Evolutionary conservation across 257 asterid genomes (phyloP).

Genomic region (Schizonepeta tenuifolia): DNA sequence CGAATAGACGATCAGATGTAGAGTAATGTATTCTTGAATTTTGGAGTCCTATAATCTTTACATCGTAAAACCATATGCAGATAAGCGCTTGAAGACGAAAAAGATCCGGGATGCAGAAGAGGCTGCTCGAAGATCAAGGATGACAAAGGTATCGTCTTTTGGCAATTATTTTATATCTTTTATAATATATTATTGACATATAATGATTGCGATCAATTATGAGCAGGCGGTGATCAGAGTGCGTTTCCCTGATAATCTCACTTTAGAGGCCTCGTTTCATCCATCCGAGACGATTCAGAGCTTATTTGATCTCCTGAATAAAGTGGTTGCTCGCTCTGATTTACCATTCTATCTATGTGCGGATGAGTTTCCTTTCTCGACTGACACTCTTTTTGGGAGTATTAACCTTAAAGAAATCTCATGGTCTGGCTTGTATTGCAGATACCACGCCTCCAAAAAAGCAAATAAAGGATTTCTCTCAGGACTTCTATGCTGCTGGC

Average conservation of each 20-base stretch:
- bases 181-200: neutral
- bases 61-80: constrained; percentile 45
- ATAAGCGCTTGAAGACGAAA: constrained; percentile 77
- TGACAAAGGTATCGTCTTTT: constrained; percentile 68
- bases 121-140: constrained; percentile 87
- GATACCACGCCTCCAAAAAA: constrained; percentile 97
- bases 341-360: constrained; percentile 82
- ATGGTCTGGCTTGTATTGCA: constrained; percentile 38
- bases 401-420: constrained; percentile 11
- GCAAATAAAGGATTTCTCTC: constrained; percentile 71
- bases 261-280: constrained; percentile 83
- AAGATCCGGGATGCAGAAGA: constrained; percentile 88
- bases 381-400: constrained; percentile 8
- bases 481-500: constrained; percentile 84
- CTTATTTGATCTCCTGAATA: constrained; percentile 70
- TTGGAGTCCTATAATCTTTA: constrained; percentile 12
- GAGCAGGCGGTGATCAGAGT: constrained; percentile 82
- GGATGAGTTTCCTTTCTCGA: constrained; percentile 29
- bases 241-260: constrained; percentile 89
- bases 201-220: neutral
- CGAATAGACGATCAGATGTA: neutral
- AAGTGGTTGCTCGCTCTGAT: constrained; percentile 72
- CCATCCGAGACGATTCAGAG: constrained; percentile 86
- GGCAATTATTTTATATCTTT: constrained; percentile 3
- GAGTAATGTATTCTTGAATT: neutral